Evolutionary conservation across 73 alveolate genomes (phyloP).

Genomic region (Tetrahymena malaccensis): DNA sequence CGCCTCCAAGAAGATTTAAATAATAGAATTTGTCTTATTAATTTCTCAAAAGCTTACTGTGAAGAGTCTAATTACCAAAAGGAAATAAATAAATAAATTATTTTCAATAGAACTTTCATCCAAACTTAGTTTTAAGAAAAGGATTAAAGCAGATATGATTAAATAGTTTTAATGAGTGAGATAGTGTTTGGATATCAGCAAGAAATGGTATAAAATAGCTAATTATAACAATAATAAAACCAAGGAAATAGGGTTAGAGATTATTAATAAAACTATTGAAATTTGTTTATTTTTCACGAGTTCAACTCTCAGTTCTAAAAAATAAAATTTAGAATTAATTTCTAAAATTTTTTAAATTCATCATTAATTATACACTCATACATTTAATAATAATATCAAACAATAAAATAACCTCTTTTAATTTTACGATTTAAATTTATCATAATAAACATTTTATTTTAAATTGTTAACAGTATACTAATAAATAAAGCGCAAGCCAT

Average conservation of each 20-base stretch:
- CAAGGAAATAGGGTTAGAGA: neutral
- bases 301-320: too few species aligned
- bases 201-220: neutral
- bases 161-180: neutral
- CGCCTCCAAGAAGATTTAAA: neutral
- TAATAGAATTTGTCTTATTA: neutral
- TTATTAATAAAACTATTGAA: neutral
- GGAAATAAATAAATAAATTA: neutral
- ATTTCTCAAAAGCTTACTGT: neutral
- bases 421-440: too few species aligned
- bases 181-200: neutral
- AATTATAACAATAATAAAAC: neutral
- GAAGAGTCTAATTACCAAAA: neutral
- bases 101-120: neutral
- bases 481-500: too few species aligned
- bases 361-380: too few species aligned
- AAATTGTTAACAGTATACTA: too few species aligned
- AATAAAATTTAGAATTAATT: too few species aligned
- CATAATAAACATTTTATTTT: too few species aligned
- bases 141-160: neutral
- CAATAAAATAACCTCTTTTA: too few species aligned
- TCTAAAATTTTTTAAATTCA: too few species aligned
- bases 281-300: neutral
- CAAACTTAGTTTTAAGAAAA: neutral
- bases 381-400: too few species aligned